Evolutionary conservation across 2,329 filamentous ascomycete species (phyloP), one percentile per base, ranked within the genome.

Genomic region (Clarireedia paspali): DNA sequence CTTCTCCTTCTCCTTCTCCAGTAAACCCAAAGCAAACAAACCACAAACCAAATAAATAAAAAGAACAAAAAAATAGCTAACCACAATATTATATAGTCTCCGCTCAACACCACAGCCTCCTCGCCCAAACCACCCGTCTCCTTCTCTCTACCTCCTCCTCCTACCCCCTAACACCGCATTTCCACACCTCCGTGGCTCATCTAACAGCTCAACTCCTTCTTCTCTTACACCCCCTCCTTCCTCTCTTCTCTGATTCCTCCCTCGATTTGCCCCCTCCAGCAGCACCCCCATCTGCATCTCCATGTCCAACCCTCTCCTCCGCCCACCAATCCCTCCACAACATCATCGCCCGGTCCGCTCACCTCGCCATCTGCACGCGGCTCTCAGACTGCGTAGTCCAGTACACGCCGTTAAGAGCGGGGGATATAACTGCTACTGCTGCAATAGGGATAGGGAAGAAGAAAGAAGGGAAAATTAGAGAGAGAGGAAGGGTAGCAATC

Each of bases 131-230:
- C 2, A 53, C 9, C 10, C 7, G 27, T 3, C 7, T 30, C 27
- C 7, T 30, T 10, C 6, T 10, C 27, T 30, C 3, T 30, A 30
- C 7, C 27, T 3, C 27, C 27, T 10, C 56, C 2, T 14, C 17
- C 15, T 24, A 50, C 7, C 40, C 62, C 9, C 51, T 63, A 45
- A 64, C 66, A 1, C 27, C 55, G 1, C 30, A 60, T 40, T 67
- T 78, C 59, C 71, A 74, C 50, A 70, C 71, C 6, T 74, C 76
- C 51, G 74, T 76, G 1, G 72, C 77, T 56, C 76, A 74, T 57
- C 70, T 79, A 34, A 76, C 75, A 44, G 78, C 78, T 47, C 77
- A 78, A 62, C 72, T 79, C 59, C 72, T 74, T 7, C 65, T 75
- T 7, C 53, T 68, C 9, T 51, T 68, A 3, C 24, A 58, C 9